Evolutionary conservation across 164 flowering plant species (phyloP).

Genomic region (Santalum album): DNA sequence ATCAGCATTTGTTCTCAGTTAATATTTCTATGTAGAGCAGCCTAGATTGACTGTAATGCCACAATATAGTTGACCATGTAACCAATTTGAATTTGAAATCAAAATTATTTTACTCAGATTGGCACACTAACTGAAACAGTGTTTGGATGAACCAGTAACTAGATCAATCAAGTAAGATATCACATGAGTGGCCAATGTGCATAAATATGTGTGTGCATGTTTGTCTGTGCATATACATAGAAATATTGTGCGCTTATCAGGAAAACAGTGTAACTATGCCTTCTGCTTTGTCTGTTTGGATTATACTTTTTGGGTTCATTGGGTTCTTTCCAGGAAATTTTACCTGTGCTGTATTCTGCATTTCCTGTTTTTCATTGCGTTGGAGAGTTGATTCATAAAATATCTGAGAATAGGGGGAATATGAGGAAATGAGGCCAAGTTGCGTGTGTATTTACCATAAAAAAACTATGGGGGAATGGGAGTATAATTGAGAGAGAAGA

Average conservation of each 20-base stretch:
- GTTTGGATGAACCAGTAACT: neutral
- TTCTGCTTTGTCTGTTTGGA: neutral
- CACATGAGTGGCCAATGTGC: no score
- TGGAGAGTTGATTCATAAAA: neutral
- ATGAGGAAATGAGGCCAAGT: no score
- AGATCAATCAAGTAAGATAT: no score
- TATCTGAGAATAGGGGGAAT: no score
- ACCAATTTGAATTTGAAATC: neutral
- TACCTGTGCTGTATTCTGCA: neutral
- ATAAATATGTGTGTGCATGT: no score
- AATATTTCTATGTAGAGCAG: neutral
- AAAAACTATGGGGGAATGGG: no score
- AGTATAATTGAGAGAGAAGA: no score
- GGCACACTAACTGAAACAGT: neutral
- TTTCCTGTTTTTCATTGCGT: neutral
- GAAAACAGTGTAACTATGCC: no score
- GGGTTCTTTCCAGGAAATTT: neutral
- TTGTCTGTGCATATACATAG: no score
- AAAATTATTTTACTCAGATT: neutral
- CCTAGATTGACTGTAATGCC: neutral
- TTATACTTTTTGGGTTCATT: neutral
- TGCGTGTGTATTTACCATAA: no score
- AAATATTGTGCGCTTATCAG: no score
- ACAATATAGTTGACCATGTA: neutral
- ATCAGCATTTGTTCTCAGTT: neutral